Evolutionary conservation across 441 rosid species (phyloP).

Genomic region (Syzygium malaccense): DNA sequence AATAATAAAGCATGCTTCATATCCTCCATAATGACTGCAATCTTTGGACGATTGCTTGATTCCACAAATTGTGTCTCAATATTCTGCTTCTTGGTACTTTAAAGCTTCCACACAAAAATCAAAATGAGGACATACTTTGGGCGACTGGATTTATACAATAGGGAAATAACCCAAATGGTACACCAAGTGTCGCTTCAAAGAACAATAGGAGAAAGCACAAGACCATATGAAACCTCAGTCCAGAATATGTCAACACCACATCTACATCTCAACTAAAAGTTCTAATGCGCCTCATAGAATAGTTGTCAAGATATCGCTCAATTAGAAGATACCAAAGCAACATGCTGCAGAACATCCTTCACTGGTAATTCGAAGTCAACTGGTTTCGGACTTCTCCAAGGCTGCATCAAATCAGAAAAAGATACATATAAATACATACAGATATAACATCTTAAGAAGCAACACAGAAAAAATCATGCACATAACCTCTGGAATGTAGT

Average conservation of each 20-base stretch:
- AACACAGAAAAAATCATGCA: not conserved
- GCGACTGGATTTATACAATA: not conserved
- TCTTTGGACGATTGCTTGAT: not conserved
- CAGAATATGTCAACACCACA: not conserved
- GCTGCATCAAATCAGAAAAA: slow-evolving; percentile 38
- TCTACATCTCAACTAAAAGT: not conserved
- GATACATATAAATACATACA: not conserved
- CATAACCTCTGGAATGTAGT: not conserved
- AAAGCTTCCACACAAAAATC: not conserved
- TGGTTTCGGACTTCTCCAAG: slow-evolving; percentile 69
- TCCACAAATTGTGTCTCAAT: not conserved
- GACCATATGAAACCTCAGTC: not conserved
- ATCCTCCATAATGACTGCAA: not conserved
- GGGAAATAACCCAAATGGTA: not conserved
- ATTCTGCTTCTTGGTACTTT: not conserved
- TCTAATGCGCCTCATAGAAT: not conserved
- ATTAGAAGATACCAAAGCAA: not conserved
- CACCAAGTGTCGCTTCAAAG: not conserved
- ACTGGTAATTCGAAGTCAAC: slow-evolving; percentile 5
- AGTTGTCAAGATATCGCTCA: not conserved
- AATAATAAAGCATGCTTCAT: not conserved
- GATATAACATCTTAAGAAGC: not conserved
- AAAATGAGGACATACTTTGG: not conserved
- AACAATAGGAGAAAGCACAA: not conserved
- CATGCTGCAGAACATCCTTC: not conserved